Evolutionary conservation across 768 basidiomycete genomes (phyloP).

Genomic region (Tricholoma saponaceum): DNA sequence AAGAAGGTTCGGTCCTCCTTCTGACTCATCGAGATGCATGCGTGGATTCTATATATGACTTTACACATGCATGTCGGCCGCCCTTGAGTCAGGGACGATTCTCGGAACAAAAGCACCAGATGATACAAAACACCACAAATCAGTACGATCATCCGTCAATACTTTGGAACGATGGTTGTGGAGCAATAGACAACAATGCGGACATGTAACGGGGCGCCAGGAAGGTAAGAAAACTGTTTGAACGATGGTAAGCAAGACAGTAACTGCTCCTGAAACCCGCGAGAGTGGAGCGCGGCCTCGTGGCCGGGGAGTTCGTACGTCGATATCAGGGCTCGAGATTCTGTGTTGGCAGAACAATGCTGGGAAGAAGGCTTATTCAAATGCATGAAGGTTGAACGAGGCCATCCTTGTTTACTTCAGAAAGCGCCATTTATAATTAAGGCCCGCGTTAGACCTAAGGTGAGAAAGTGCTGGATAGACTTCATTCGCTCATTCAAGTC

Average conservation of each 20-base stretch:
- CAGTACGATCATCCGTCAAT: background rate
- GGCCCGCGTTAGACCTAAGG: no score
- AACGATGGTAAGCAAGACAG: background rate
- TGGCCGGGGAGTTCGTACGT: background rate
- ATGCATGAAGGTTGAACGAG: background rate
- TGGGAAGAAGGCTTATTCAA: background rate
- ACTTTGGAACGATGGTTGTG: background rate
- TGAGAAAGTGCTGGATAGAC: no score
- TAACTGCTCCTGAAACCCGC: background rate
- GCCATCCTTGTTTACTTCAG: background rate
- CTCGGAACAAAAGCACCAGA: background rate
- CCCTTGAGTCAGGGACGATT: no score
- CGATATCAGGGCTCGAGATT: background rate
- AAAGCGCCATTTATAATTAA: no score
- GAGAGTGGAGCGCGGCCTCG: background rate
- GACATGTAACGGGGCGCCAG: background rate
- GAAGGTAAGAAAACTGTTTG: background rate
- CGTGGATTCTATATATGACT: no score
- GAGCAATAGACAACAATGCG: background rate
- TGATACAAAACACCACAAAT: background rate
- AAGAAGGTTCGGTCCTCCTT: no score
- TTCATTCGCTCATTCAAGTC: no score
- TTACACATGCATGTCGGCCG: background rate
- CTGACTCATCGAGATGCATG: no score
- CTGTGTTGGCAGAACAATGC: background rate